phyloP scores from a whole-genome alignment of 805 yeast species.

The Saccharomycopsis amapae region DNA sequence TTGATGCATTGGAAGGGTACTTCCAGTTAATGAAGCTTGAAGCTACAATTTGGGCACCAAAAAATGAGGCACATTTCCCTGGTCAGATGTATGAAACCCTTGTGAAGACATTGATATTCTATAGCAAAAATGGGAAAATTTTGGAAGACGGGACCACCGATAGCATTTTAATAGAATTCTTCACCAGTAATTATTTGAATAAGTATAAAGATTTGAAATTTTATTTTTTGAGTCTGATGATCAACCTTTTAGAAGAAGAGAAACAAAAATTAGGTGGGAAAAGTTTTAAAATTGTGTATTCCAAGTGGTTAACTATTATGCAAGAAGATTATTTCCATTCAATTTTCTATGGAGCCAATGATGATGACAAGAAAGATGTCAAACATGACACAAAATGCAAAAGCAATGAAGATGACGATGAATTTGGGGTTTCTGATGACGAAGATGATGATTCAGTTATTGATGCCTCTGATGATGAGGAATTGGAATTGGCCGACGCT shows the following conservation, averaged over 20 bases:
- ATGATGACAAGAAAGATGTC: neutral
- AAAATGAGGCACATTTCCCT: slow-evolving; percentile 58
- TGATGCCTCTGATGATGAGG: slow-evolving; percentile 22
- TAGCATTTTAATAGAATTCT: slow-evolving; percentile 46
- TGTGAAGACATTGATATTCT: slow-evolving; percentile 32
- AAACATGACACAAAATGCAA: too few relatives aligned
- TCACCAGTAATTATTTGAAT: slow-evolving; percentile 45
- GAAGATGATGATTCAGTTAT: slow-evolving; percentile 10
- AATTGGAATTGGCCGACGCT: slow-evolving; percentile 30
- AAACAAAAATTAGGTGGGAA: slow-evolving; percentile 5
- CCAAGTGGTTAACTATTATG: slow-evolving; percentile 34
- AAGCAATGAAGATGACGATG: slow-evolving; percentile 15
- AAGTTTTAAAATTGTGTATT: slow-evolving; percentile 23
- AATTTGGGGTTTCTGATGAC: slow-evolving; percentile 8
- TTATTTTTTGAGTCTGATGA: slow-evolving; percentile 45
- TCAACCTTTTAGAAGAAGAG: slow-evolving; percentile 27
- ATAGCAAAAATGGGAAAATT: slow-evolving; percentile 32
- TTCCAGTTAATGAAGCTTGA: slow-evolving; percentile 54
- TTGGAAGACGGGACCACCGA: slow-evolving; percentile 42
- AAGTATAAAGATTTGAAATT: slow-evolving; percentile 73
- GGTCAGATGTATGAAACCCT: slow-evolving; percentile 40
- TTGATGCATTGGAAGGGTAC: slow-evolving; percentile 46
- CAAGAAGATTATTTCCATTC: slow-evolving; percentile 29
- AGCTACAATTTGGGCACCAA: slow-evolving; percentile 44
- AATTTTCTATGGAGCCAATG: slow-evolving; percentile 20